Conservation (phyloP, 371 early-diverging fungal species). For the Mucor piriformis region DNA sequence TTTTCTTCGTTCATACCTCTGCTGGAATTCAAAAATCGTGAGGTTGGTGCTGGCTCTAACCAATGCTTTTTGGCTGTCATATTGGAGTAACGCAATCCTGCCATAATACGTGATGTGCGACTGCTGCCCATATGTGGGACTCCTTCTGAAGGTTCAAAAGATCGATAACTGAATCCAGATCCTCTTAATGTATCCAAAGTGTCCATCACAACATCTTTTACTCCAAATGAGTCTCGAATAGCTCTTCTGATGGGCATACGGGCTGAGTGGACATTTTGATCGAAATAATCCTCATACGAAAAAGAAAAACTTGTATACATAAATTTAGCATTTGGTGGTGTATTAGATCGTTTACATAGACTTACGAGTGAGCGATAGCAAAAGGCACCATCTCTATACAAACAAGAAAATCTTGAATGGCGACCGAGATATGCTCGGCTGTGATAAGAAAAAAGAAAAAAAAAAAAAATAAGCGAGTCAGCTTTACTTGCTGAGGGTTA, state of each 20-base stretch:
- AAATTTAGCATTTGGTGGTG: not conserved
- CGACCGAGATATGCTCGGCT: constrained; percentile 80
- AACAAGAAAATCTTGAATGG: constrained; percentile 91
- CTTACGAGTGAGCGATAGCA: constrained; percentile 80
- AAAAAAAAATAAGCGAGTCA: not conserved
- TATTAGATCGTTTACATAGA: constrained; percentile 1
- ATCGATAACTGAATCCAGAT: constrained; percentile 74
- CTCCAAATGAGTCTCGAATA: constrained; percentile 79
- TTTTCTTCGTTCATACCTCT: constrained; percentile 44
- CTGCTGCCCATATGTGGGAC: constrained; percentile 62
- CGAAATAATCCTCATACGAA: constrained; percentile 76
- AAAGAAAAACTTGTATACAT: constrained; percentile 59
- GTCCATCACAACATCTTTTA: constrained; percentile 85
- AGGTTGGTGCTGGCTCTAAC: constrained; percentile 60
- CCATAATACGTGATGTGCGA: constrained; percentile 69
- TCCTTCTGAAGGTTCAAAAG: constrained; percentile 81
- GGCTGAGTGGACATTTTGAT: constrained; percentile 63
- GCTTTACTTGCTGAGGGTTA: not conserved
- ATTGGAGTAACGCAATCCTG: constrained; percentile 76
- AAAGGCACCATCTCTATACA: constrained; percentile 92
- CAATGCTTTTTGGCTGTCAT: constrained; percentile 81
- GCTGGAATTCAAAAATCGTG: constrained; percentile 36
- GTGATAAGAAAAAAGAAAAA: not conserved
- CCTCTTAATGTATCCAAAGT: constrained; percentile 79
- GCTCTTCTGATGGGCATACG: constrained; percentile 82